These are phyloP conservation scores for Leonotis leonurus DNA, from an alignment of 257 asterid species.

Conservation along the genomic window DNA sequence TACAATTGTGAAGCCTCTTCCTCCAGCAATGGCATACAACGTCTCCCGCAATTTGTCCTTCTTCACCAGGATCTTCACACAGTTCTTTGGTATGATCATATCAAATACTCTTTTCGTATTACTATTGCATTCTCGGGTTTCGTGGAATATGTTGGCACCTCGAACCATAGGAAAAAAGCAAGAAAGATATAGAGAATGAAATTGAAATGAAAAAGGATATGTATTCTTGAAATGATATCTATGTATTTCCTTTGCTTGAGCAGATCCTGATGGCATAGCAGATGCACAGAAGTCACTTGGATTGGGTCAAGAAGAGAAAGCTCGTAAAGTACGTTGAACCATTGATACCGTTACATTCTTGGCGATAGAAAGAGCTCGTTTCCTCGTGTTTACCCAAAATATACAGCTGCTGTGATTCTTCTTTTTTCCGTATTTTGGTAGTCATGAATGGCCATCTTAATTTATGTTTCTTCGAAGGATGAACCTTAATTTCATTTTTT, in stretches of 20 bases:
- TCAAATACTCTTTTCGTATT: background rate
- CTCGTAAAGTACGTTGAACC: constrained; percentile 57
- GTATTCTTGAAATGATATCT: background rate
- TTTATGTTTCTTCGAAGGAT: no score
- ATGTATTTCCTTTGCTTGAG: constrained; percentile 15
- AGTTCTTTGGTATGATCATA: constrained; percentile 81
- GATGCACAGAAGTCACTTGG: constrained; percentile 93
- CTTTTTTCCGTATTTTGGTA: no score
- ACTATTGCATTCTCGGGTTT: background rate
- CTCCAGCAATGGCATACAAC: constrained; percentile 75
- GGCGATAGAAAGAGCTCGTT: background rate
- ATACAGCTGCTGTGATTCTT: background rate
- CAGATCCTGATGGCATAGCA: constrained; percentile 93
- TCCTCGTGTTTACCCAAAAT: background rate
- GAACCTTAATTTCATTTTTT: no score
- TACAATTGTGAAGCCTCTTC: constrained; percentile 87
- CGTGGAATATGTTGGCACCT: background rate
- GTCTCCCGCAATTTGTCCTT: constrained; percentile 80
- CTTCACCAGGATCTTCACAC: constrained; percentile 93
- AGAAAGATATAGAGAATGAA: background rate
- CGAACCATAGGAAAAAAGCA: background rate
- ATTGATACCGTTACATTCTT: background rate
- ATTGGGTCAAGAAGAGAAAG: constrained; percentile 80
- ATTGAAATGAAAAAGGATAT: no score
- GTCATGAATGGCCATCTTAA: no score